Evolutionary conservation across 1,284 basidiomycete genomes (phyloP).

Genomic region (Peniophora sp.): DNA sequence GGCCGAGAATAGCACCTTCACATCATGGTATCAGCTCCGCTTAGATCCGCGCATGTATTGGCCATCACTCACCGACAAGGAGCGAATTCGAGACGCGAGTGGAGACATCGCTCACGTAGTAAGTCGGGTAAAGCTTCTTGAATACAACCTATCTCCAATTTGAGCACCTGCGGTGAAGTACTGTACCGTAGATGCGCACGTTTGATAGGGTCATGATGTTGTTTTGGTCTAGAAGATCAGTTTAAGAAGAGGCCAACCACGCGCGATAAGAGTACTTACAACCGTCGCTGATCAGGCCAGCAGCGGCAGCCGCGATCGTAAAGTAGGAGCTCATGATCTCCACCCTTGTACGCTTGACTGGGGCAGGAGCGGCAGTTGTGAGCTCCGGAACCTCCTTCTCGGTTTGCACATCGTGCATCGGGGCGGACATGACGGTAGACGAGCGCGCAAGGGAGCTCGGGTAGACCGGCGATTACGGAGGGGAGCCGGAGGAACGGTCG

Average conservation of each 20-base stretch:
- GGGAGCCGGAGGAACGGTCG: too few relatives aligned
- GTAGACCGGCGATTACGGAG: too few relatives aligned
- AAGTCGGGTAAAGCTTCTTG: conserved; percentile 49
- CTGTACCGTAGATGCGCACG: conserved; percentile 21
- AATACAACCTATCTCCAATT: conserved; percentile 42
- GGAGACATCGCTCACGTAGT: conserved; percentile 53
- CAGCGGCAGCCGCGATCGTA: conserved; percentile 56
- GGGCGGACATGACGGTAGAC: too few relatives aligned
- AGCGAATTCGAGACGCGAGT: conserved; percentile 71
- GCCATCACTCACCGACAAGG: conserved; percentile 56
- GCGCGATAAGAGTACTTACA: conserved; percentile 30
- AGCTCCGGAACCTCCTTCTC: background rate
- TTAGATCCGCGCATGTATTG: background rate
- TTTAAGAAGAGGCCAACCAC: background rate
- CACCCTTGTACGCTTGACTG: conserved; percentile 13
- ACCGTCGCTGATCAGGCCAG: conserved; percentile 65
- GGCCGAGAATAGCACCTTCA: conserved; percentile 59
- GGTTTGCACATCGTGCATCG: background rate
- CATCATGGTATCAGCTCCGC: background rate
- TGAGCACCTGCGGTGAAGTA: conserved; percentile 1
- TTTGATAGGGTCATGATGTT: conserved; percentile 62
- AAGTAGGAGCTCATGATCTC: conserved; percentile 48
- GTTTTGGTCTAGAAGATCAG: conserved; percentile 48
- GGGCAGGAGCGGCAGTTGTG: background rate
- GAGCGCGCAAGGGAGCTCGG: too few relatives aligned